Conservation (phyloP, 352 stramenopile species). For the Peronospora destructor region DNA sequence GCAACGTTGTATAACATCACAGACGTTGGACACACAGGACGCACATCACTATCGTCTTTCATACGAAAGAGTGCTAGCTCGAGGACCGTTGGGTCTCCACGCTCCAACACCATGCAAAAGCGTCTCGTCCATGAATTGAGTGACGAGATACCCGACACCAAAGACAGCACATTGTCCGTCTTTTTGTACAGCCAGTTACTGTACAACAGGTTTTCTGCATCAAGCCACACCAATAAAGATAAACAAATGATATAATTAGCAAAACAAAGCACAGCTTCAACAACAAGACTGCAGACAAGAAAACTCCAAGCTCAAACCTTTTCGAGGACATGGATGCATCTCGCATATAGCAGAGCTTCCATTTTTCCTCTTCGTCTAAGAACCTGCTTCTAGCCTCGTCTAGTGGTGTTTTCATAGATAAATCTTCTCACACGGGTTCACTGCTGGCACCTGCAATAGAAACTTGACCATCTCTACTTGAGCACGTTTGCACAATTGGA, state of each 20-base stretch:
- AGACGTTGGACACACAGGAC: constrained; percentile 45
- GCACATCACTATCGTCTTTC: constrained; percentile 30
- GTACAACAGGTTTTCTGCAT: constrained; percentile 48
- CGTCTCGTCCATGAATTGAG: constrained; percentile 57
- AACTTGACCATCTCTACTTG: constrained; percentile 35
- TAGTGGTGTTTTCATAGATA: constrained; percentile 39
- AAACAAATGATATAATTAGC: background rate
- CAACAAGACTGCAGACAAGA: background rate
- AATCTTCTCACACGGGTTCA: constrained; percentile 46
- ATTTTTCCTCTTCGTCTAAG: constrained; percentile 21
- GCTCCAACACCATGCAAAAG: constrained; percentile 67
- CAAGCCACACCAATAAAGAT: background rate
- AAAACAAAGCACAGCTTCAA: background rate
- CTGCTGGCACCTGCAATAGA: constrained; percentile 31
- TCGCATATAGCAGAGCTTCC: constrained; percentile 26
- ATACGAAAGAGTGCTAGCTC: constrained; percentile 72
- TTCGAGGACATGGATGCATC: constrained; percentile 54
- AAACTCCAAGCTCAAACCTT: constrained; percentile 22
- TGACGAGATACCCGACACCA: constrained; percentile 49
- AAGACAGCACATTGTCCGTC: constrained; percentile 54
- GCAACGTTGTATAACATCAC: constrained; percentile 60
- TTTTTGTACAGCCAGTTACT: constrained; percentile 61
- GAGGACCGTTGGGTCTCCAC: constrained; percentile 45
- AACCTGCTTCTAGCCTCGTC: constrained; percentile 37
- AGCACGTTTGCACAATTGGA: constrained; percentile 42